These are phyloP conservation scores for Arachis stenosperma DNA, from an alignment of 306 rosid genomes.

Conservation along the genomic window DNA sequence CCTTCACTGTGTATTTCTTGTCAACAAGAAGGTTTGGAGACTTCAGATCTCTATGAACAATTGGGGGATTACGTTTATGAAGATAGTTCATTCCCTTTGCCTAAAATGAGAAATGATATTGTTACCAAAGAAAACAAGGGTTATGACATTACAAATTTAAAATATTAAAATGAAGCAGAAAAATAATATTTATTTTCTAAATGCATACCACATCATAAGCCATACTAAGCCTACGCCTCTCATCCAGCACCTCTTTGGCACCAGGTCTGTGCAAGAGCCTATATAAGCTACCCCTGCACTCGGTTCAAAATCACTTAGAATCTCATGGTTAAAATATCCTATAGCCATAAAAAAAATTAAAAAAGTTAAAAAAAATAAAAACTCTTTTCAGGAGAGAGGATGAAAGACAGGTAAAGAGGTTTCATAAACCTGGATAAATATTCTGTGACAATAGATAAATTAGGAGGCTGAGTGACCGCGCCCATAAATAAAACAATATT, in stretches of 20 bases:
- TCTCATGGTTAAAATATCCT: slow-evolving; percentile 24
- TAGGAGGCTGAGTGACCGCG: slow-evolving; percentile 95
- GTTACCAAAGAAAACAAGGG: slow-evolving; percentile 5
- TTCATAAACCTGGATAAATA: slow-evolving; percentile 83
- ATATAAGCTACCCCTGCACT: slow-evolving; percentile 98
- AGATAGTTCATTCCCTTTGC: slow-evolving; percentile 99
- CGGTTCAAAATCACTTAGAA: slow-evolving; percentile 39
- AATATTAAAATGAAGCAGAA: slow-evolving; percentile 13
- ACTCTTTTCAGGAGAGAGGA: slow-evolving; percentile 9
- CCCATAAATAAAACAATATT: slow-evolving; percentile 98
- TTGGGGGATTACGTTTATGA: slow-evolving; percentile 92
- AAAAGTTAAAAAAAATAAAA: too few species aligned
- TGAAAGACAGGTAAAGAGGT: slow-evolving; percentile 25
- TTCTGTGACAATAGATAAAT: slow-evolving; percentile 96
- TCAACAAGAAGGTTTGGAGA: slow-evolving; percentile 99
- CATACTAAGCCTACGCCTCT: slow-evolving; percentile 87
- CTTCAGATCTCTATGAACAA: slow-evolving; percentile 95
- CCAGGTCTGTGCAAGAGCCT: slow-evolving; percentile 87
- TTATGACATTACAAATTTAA: slow-evolving; percentile 29
- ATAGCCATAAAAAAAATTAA: background rate
- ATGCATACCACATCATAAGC: slow-evolving; percentile 93
- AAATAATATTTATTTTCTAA: slow-evolving; percentile 23
- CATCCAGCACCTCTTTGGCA: slow-evolving; percentile 83
- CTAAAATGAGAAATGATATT: slow-evolving; percentile 52
- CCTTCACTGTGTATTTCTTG: slow-evolving; percentile 97